phyloP scores from a whole-genome alignment of 805 yeast genomes.

The Saccharomycopsis synnaedendra region DNA sequence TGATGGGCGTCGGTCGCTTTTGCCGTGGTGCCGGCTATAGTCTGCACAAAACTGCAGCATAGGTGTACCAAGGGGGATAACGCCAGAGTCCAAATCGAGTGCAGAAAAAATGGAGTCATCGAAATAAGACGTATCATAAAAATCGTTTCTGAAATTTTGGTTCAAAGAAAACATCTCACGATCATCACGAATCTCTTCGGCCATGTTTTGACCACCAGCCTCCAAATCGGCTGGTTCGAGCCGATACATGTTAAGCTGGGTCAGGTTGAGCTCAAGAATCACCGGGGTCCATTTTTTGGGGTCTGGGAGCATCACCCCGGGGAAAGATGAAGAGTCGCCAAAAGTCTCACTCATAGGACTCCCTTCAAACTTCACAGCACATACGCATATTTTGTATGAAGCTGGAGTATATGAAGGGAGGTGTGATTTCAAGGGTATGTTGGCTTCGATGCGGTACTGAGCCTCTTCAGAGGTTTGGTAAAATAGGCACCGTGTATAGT shows the following conservation, averaged over 20 bases:
- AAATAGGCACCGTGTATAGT: constrained; percentile 7
- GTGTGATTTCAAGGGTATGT: constrained; percentile 2
- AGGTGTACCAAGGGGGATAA: constrained; percentile 11
- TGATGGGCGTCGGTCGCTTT: background rate
- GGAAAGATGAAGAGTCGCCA: too few species aligned
- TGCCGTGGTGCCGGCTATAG: constrained; percentile 14
- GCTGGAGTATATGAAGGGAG: constrained; percentile 12
- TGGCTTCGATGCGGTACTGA: constrained; percentile 7
- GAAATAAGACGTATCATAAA: constrained; percentile 11
- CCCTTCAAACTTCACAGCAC: constrained; percentile 13
- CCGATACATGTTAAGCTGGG: constrained; percentile 12
- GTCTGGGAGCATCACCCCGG: background rate
- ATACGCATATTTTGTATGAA: constrained; percentile 11
- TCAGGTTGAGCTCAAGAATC: constrained; percentile 14
- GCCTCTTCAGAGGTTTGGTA: constrained; percentile 10
- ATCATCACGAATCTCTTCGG: constrained; percentile 7
- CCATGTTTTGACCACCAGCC: background rate
- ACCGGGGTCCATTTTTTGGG: constrained; percentile 10
- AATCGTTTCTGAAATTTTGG: background rate
- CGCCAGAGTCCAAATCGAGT: constrained; percentile 12
- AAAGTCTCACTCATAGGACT: constrained; percentile 5
- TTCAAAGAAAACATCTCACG: constrained; percentile 1
- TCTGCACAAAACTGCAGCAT: constrained; percentile 7
- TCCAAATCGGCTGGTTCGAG: constrained; percentile 6
- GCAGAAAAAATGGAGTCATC: constrained; percentile 12